Base-by-base conservation (phyloP, 495 filamentous ascomycete species). In the Podospora appendiculata region DNA sequence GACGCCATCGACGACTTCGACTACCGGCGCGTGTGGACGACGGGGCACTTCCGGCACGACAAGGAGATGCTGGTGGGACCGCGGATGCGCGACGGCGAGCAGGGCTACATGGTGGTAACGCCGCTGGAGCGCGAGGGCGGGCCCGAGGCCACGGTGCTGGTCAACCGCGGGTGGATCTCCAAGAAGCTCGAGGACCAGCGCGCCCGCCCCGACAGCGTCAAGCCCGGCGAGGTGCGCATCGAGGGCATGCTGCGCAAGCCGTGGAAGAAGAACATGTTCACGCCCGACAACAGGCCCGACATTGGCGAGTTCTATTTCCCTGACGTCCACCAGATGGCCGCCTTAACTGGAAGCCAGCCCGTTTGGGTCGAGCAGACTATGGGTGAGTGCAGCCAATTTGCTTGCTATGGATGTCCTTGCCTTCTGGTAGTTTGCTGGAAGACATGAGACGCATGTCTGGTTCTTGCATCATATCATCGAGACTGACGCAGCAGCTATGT, bases 301-400 rank as follows among this genome's bases (percentile, higher is more conserved):
- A 79, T 77, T 52, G 82, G 82, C 48, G 86, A 88, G 70, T 98
- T 93, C 62, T 93, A 96, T 68, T 98, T 97, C 57, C 92, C 93
- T 1, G 94, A 96, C 67, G 86, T 98, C 42, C 66, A 80, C 59
- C 78, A 96, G 75, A 98, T 98, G 93, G 93, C 93, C n/a, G 73
- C 73, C 40, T 69, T 89, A 59, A 84, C 84, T 41, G 89, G 87
- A 1, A 89, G 86, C 57, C 88, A 95, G 73, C 75, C 90, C 6
- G 86, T 98, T 48, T 96, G 90, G 91, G 75, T 98, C 64, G 94
- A 98, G 71, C 84, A 93, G 75, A 98, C 92, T 53, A 95, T 94
- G 87, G 78, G 90, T 95, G 62, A 8, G 75, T 51, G 7, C 44
- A 7, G 10, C 18, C 8, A 7, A 17, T 42, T 8, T 62, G 38